Percentiles rank a stretch among this genome's conserved stretches.
These are phyloP conservation scores for Yamadazyma taylorii DNA, from an alignment of 1,139 yeast genomes.

Conservation along the genomic window DNA sequence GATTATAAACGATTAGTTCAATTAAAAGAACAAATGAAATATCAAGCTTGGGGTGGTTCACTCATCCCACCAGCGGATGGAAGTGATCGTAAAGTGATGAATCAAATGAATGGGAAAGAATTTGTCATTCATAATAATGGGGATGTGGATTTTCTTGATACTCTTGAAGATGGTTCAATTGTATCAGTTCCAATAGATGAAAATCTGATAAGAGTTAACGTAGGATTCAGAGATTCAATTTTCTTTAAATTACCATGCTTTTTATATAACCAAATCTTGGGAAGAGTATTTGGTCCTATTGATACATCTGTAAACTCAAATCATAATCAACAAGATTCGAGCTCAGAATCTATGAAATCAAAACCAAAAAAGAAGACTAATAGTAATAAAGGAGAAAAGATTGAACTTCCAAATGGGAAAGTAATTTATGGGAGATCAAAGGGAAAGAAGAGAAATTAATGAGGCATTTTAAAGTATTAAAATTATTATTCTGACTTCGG, in stretches of 20 bases:
- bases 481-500: too few relatives aligned
- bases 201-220: conserved; percentile 34
- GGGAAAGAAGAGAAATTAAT: conserved; percentile 16
- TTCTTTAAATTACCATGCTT: conserved; percentile 47
- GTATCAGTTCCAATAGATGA: conserved; percentile 34
- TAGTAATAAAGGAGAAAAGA: conserved; percentile 42
- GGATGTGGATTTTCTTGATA: conserved; percentile 60
- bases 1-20: conserved; percentile 57
- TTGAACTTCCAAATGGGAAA: conserved; percentile 60
- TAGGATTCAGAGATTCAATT: conserved; percentile 57
- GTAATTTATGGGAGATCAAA: conserved; percentile 47
- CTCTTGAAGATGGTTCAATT: conserved; percentile 41
- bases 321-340: too few relatives aligned
- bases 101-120: conserved; percentile 48
- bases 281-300: conserved; percentile 32
- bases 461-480: too few relatives aligned
- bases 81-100: conserved; percentile 38
- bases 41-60: conserved; percentile 63
- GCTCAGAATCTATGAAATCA: conserved; percentile 7
- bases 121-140: conserved; percentile 71
- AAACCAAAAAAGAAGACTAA: conserved; percentile 27
- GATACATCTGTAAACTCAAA: conserved; percentile 19
- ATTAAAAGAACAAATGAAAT: conserved; percentile 51
- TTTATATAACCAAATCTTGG: conserved; percentile 48
- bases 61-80: conserved; percentile 48